phyloP scores from a whole-genome alignment of 192 early-diverging fungal species.

The Irineochytrium annulatum region DNA sequence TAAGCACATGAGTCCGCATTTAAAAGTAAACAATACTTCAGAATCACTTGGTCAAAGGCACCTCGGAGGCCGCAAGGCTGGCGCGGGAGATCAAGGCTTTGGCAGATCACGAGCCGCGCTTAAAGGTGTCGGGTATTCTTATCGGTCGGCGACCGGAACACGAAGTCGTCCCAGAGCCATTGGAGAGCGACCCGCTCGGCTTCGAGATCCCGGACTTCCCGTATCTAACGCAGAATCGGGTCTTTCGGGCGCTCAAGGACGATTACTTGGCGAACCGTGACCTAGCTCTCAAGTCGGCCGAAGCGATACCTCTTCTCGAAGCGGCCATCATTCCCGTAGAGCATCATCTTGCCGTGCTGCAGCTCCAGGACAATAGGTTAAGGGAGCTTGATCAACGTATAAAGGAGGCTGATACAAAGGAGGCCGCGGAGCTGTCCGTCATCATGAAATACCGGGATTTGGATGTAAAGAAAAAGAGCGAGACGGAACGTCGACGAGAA shows the following conservation, averaged over 20 bases:
- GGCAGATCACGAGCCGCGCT: not conserved
- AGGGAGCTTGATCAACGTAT: not conserved
- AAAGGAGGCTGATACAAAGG: slow-evolving; percentile 4
- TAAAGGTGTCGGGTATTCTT: not conserved
- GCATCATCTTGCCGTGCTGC: slow-evolving; percentile 4
- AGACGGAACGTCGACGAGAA: too few relatives aligned
- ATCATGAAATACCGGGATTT: slow-evolving; percentile 9
- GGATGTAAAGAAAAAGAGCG: not conserved
- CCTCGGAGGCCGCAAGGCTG: not conserved
- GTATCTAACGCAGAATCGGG: slow-evolving; percentile 4
- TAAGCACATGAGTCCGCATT: not conserved
- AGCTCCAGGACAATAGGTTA: slow-evolving; percentile 4
- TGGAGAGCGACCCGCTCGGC: slow-evolving; percentile 7
- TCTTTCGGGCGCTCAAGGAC: slow-evolving; percentile 1
- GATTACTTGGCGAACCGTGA: slow-evolving; percentile 2
- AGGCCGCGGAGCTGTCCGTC: not conserved
- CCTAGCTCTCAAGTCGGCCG: not conserved
- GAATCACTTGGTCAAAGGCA: slow-evolving; percentile 1
- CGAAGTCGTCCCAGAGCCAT: too few relatives aligned
- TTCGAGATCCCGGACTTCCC: slow-evolving; percentile 5
- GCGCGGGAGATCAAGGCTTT: slow-evolving; percentile 7
- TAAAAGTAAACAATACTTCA: not conserved
- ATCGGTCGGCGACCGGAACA: slow-evolving; percentile 5
- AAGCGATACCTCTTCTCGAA: slow-evolving; percentile 7
- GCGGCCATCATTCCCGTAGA: slow-evolving; percentile 10